Conservation (phyloP, 176 grass and related monocot species). For the Rhipidocladum racemiflorum region DNA sequence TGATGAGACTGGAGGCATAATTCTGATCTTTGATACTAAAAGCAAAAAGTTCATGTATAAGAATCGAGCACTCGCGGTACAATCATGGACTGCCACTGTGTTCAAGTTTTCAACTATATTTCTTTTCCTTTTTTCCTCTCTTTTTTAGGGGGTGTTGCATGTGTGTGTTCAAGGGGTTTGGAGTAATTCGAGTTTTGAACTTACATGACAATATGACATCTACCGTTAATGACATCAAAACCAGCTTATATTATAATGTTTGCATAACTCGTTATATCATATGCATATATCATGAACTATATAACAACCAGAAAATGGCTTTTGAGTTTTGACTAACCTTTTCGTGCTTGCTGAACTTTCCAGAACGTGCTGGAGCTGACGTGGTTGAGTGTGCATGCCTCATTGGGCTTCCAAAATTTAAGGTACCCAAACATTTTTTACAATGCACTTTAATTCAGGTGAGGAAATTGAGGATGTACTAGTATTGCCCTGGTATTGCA, state of each 20-base stretch:
- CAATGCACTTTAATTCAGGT: not conserved
- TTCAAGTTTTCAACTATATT: not conserved
- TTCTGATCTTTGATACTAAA: constrained; percentile 22
- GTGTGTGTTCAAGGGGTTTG: not conserved
- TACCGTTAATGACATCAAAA: not conserved
- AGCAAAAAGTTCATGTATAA: constrained; percentile 16
- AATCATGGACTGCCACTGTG: not conserved
- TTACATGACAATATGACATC: not conserved
- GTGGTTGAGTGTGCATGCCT: constrained; percentile 95
- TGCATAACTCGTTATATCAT: not conserved
- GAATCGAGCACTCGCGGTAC: not conserved
- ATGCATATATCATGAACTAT: constrained; percentile 6
- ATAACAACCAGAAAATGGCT: not conserved
- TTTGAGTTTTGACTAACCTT: constrained; percentile 24
- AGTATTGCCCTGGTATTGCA: not conserved
- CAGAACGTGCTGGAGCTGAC: constrained; percentile 74
- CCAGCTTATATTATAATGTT: not conserved
- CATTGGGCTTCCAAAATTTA: constrained; percentile 88
- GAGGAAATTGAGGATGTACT: not conserved
- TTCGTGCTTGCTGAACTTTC: constrained; percentile 30
- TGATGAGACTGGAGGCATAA: constrained; percentile 34
- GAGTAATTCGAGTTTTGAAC: not conserved
- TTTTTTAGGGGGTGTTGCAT: not conserved
- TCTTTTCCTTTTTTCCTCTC: not conserved
- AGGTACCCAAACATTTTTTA: constrained; percentile 43